Conservation (phyloP, 495 filamentous ascomycete genomes). For the Aspergillus biplanus region DNA sequence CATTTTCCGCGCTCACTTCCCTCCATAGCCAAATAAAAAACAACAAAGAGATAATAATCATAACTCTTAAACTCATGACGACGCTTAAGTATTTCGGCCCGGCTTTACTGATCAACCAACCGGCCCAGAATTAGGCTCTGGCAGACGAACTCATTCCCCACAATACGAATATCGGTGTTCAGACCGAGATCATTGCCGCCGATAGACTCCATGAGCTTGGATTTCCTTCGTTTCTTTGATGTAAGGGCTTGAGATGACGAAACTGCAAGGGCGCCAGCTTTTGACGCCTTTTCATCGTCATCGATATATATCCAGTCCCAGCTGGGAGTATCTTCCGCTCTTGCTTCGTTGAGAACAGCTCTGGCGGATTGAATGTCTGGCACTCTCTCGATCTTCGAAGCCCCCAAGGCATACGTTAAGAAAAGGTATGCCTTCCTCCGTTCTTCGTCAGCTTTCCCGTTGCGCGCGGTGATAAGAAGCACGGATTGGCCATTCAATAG, state of each 20-base stretch:
- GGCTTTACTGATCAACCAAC: conserved; percentile 62
- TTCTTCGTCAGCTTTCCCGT: conserved; percentile 63
- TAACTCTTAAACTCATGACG: neutral
- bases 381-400: conserved; percentile 64
- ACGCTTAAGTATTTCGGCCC: neutral
- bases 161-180: conserved; percentile 58
- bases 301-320: conserved; percentile 88
- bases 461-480: conserved; percentile 73
- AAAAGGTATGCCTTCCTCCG: conserved; percentile 65
- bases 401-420: conserved; percentile 77
- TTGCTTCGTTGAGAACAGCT: conserved; percentile 52
- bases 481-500: conserved; percentile 69
- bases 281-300: conserved; percentile 55
- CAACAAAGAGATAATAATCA: neutral
- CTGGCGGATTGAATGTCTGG: conserved; percentile 63
- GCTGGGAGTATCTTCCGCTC: conserved; percentile 35
- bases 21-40: neutral
- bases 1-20: neutral
- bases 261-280: conserved; percentile 41
- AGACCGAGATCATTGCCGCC: conserved; percentile 29
- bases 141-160: conserved; percentile 86
- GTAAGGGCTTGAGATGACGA: conserved; percentile 11
- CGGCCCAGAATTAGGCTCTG: conserved; percentile 91
- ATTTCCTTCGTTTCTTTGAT: conserved; percentile 56
- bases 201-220: conserved; percentile 51